phyloP scores from a whole-genome alignment of 129 eudicot genomes.

The Rutidosis leptorrhynchoides region DNA sequence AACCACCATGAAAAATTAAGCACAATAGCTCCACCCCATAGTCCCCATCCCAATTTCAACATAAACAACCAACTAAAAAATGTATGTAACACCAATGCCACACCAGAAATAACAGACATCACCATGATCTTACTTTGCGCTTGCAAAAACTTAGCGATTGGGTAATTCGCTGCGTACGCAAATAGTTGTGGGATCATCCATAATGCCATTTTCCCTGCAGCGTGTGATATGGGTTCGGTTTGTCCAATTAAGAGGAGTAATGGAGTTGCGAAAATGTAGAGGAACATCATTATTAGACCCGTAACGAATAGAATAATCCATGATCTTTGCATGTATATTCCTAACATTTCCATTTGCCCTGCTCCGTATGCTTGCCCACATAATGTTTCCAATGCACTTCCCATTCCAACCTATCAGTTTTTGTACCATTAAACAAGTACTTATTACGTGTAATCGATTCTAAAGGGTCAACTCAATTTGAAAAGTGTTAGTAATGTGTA shows the following conservation, averaged over 20 bases:
- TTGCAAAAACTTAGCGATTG: constrained; percentile 49
- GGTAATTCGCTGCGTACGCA: constrained; percentile 40
- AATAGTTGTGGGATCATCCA: constrained; percentile 52
- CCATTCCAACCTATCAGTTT: constrained; percentile 45
- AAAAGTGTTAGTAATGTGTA: no score
- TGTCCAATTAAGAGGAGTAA: constrained; percentile 44
- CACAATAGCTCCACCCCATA: constrained; percentile 42
- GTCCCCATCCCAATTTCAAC: constrained; percentile 38
- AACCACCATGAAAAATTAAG: constrained; percentile 52
- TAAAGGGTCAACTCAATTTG: background rate
- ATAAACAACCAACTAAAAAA: constrained; percentile 41
- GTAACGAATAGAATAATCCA: constrained; percentile 44
- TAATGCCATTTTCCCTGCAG: constrained; percentile 38
- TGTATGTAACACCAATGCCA: constrained; percentile 30
- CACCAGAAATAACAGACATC: constrained; percentile 34
- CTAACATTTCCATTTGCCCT: constrained; percentile 48
- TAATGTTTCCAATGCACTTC: constrained; percentile 57
- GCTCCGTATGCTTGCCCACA: constrained; percentile 78
- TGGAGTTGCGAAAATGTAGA: constrained; percentile 53
- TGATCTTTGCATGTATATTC: constrained; percentile 59
- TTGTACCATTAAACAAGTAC: background rate
- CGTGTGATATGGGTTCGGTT: constrained; percentile 37
- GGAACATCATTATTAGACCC: constrained; percentile 23
- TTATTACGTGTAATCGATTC: background rate
- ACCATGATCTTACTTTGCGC: constrained; percentile 48